Evolutionary conservation across 2,329 filamentous ascomycete species (phyloP), one percentile per base, ranked within the genome.

Genomic region (Elsinoe batatas): DNA sequence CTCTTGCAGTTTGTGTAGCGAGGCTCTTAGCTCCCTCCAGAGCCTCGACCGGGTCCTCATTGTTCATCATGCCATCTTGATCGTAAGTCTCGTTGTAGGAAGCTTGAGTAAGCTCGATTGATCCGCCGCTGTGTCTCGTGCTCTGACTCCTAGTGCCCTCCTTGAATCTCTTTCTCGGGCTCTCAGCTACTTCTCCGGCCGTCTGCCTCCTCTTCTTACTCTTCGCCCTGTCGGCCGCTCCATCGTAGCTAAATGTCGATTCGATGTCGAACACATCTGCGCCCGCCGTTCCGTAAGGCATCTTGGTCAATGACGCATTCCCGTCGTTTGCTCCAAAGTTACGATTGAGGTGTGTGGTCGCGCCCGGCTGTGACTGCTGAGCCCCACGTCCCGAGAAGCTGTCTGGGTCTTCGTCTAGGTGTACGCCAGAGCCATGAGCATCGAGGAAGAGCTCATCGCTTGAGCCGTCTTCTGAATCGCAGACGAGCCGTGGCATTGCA

Each of bases 201-300:
- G 47, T 51, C 17, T 51, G 13, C 32, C 47, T 51, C 35, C 47
- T 33, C 32, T 51, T 51, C 33, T 38, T 51, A 17, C 26, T 22
- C 32, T 22, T 37, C 17, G 30, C 4, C 15, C n/a, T 51, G 5
- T 51, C 33, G 18, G 17, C 33, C 2, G 47, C 35, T 26, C 47
- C 47, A 18, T 51, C 33, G 15, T 20, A 12, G 17, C 30, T 35
- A 18, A 51, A 51, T 15, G 47, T 51, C 32, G 47, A 51, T 12
- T 51, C 32, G 10, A 51, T 51, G 26, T 51, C 33, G 47, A 55
- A 55, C 5, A 55, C 6, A 20, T 55, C 53, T n/a, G 33, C 38
- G 15, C 17, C 40, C 20, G 42, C 40, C 17, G 26, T 33, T 5
- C 12, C 17, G 40, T 17, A 30, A n/a, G 38, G 12, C 42, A 47